phyloP scores from a whole-genome alignment of 345 rosid species.

The Syzygium jambos region DNA sequence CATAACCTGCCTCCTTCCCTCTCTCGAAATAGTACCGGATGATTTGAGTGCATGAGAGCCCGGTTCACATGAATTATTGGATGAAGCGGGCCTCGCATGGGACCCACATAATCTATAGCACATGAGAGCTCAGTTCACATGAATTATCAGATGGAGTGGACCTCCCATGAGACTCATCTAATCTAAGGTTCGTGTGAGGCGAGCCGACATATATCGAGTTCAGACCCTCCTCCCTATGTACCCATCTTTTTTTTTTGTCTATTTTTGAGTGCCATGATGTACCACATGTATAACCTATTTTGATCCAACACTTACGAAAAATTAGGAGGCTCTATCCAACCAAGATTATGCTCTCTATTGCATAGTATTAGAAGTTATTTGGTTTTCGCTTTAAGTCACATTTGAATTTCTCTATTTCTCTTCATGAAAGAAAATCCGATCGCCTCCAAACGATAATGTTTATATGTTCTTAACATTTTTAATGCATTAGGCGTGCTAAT shows the following conservation, averaged over 20 bases:
- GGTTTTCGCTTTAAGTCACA: not conserved
- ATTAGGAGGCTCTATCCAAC: no score
- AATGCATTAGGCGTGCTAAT: not conserved
- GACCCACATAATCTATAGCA: rapidly evolving
- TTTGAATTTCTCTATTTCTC: not conserved
- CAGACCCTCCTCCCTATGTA: no score
- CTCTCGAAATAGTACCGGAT: not conserved
- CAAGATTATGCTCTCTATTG: no score
- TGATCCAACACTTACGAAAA: no score
- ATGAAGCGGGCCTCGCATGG: no score
- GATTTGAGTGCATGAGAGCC: not conserved
- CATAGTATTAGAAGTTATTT: not conserved
- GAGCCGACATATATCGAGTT: not conserved
- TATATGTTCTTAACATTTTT: not conserved
- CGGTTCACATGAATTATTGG: not conserved
- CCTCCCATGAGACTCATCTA: not conserved
- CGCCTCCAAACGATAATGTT: not conserved
- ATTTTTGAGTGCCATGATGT: not conserved
- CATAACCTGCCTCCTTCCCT: not conserved
- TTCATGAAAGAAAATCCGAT: not conserved
- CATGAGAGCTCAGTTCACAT: not conserved
- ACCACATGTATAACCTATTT: not conserved
- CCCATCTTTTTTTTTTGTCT: not conserved
- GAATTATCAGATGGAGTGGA: not conserved
- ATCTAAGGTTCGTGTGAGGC: not conserved